These are phyloP conservation scores for Solanum chilense DNA, from an alignment of 257 asterid genomes.

Conservation along the genomic window DNA sequence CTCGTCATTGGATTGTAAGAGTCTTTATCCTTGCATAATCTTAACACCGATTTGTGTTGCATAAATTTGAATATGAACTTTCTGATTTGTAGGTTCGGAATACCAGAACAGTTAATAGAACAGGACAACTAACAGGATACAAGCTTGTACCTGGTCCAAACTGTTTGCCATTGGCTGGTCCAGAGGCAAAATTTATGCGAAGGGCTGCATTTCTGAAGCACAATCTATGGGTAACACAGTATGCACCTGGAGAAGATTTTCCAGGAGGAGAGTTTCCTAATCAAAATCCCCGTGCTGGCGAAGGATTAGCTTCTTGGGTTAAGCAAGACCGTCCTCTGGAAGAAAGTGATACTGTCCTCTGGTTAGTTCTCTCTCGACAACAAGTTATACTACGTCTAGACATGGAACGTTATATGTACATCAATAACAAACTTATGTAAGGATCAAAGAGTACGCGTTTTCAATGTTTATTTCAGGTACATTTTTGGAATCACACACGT, in stretches of 20 bases:
- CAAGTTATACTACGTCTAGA: background rate
- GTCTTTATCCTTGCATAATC: background rate
- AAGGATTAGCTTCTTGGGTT: constrained; percentile 92
- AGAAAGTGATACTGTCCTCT: constrained; percentile 82
- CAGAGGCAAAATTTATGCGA: constrained; percentile 72
- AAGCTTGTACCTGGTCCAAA: constrained; percentile 88
- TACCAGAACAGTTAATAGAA: constrained; percentile 73
- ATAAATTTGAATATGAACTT: background rate
- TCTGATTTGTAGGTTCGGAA: constrained; percentile 50
- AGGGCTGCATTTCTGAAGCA: constrained; percentile 88
- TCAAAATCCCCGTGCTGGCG: constrained; percentile 94
- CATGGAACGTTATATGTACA: background rate
- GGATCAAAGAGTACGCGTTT: background rate
- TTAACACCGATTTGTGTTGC: background rate
- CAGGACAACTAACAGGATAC: constrained; percentile 81
- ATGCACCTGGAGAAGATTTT: constrained; percentile 82
- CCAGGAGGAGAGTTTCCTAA: constrained; percentile 99
- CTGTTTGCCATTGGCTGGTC: constrained; percentile 79
- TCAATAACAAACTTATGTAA: background rate
- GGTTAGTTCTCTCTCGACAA: constrained; percentile 26
- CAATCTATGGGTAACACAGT: constrained; percentile 80
- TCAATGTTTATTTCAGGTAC: constrained; percentile 40
- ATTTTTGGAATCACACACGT: constrained; percentile 91
- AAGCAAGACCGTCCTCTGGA: constrained; percentile 76
- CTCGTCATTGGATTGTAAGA: constrained; percentile 98